Percentiles rank a stretch among this genome's conserved stretches.
phyloP scores from a whole-genome alignment of 768 basidiomycete species.

The Serpula lacrymans region DNA sequence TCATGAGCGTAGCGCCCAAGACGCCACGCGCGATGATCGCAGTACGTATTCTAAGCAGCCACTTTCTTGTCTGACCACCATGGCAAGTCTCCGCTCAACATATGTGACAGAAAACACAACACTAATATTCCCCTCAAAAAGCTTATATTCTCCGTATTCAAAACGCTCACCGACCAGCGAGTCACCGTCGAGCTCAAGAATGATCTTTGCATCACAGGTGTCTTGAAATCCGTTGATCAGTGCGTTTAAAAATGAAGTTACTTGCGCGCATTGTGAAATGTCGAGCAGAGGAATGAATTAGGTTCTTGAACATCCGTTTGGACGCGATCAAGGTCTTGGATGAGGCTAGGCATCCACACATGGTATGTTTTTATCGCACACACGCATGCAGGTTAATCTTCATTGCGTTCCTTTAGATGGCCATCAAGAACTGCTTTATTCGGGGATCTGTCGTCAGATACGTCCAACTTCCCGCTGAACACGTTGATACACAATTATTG shows the following conservation, averaged over 20 bases:
- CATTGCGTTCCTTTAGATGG: constrained; percentile 60
- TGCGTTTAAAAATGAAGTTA: no score
- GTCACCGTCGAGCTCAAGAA: constrained; percentile 99
- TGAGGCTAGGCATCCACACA: constrained; percentile 92
- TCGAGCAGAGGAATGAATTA: no score
- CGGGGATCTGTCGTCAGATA: constrained; percentile 98
- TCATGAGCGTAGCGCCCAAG: no score
- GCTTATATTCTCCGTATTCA: constrained; percentile 98
- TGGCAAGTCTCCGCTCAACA: neutral
- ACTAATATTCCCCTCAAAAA: constrained; percentile 22
- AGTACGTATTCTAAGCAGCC: no score
- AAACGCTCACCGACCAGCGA: constrained; percentile 95
- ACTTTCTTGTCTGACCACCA: neutral
- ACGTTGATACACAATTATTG: constrained; percentile 91
- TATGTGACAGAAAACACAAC: neutral
- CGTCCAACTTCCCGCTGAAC: constrained; percentile 88
- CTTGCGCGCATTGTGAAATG: no score
- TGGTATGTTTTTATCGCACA: constrained; percentile 49
- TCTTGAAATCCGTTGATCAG: constrained; percentile 98
- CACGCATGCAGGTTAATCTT: neutral
- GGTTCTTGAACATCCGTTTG: constrained; percentile 93
- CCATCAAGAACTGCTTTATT: constrained; percentile 99
- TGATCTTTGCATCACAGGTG: constrained; percentile 94
- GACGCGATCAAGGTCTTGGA: constrained; percentile 93
- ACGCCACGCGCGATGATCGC: no score